Percentiles rank a stretch among this genome's conserved stretches.
Conservation (phyloP, 73 alveolate species). For the Paramecium bursaria region DNA sequence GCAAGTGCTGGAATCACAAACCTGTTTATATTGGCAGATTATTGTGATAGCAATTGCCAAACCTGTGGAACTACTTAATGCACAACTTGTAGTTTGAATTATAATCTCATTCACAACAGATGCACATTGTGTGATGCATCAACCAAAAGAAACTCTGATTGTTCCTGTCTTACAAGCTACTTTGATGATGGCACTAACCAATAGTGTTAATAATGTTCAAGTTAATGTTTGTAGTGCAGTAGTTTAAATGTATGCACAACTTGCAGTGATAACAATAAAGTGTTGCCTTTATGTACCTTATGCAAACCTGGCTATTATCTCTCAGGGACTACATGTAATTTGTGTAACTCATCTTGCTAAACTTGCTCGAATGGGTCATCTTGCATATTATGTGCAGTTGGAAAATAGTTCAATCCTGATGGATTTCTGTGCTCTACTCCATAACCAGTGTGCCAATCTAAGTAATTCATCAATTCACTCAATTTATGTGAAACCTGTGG, state of each 20-base stretch:
- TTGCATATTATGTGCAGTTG: too few relatives aligned
- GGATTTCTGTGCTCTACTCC: neutral
- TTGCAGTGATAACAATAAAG: neutral
- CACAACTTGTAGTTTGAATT: neutral
- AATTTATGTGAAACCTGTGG: neutral
- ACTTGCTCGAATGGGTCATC: too few relatives aligned
- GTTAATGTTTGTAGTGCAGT: neutral
- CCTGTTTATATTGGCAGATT: neutral
- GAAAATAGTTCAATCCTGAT: too few relatives aligned
- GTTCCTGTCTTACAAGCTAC: neutral
- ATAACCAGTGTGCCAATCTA: too few relatives aligned
- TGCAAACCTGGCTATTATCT: neutral
- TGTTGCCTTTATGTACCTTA: neutral
- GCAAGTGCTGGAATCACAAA: conserved; percentile 16
- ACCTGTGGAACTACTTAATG: neutral
- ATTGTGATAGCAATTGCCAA: neutral
- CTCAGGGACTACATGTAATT: neutral
- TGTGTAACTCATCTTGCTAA: neutral
- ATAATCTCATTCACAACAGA: neutral
- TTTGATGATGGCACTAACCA: neutral
- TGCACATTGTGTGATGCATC: conserved; percentile 4
- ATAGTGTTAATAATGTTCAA: neutral
- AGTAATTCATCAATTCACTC: too few relatives aligned
- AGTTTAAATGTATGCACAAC: neutral
- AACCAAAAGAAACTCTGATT: conserved; percentile 3